Conservation (phyloP, 2,329 filamentous ascomycete species). For the Monilinia aucupariae region DNA sequence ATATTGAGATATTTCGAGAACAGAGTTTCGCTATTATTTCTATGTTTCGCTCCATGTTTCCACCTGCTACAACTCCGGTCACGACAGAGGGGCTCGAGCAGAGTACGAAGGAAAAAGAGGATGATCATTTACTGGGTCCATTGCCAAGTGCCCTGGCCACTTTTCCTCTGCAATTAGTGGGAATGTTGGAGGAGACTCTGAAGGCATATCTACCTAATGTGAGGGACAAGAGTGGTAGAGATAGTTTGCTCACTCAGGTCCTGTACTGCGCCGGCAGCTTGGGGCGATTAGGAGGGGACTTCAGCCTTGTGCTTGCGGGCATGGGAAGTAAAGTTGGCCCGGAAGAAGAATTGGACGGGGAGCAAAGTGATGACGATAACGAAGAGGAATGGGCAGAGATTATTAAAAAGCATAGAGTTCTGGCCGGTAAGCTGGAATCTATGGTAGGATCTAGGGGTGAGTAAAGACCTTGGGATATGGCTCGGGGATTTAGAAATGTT, state of each 20-base stretch:
- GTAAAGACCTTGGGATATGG: background rate
- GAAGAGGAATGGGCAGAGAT: conserved; percentile 76
- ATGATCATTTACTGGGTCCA: conserved; percentile 45
- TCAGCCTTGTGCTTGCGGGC: conserved; percentile 77
- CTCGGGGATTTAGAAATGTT: background rate
- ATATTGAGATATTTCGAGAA: conserved; percentile 95
- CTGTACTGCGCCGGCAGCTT: conserved; percentile 90
- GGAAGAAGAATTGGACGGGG: conserved; percentile 33
- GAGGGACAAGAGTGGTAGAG: conserved; percentile 69
- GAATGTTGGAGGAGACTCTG: conserved; percentile 73
- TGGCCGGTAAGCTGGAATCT: conserved; percentile 72
- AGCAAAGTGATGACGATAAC: conserved; percentile 41
- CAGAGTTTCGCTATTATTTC: conserved; percentile 95
- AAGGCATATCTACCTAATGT: conserved; percentile 74
- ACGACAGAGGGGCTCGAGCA: conserved; percentile 22
- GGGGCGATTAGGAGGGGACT: conserved; percentile 85
- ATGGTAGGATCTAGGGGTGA: conserved; percentile 47
- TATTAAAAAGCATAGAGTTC: conserved; percentile 77
- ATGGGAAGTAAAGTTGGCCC: conserved; percentile 37
- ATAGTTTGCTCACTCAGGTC: conserved; percentile 87
- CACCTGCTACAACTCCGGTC: conserved; percentile 38
- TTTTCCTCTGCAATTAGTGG: conserved; percentile 78
- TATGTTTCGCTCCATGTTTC: conserved; percentile 88
- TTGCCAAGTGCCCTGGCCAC: conserved; percentile 74
- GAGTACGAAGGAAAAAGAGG: conserved; percentile 20